phyloP scores from a whole-genome alignment of 805 yeast species.

The Sugiyamaella valdiviana region DNA sequence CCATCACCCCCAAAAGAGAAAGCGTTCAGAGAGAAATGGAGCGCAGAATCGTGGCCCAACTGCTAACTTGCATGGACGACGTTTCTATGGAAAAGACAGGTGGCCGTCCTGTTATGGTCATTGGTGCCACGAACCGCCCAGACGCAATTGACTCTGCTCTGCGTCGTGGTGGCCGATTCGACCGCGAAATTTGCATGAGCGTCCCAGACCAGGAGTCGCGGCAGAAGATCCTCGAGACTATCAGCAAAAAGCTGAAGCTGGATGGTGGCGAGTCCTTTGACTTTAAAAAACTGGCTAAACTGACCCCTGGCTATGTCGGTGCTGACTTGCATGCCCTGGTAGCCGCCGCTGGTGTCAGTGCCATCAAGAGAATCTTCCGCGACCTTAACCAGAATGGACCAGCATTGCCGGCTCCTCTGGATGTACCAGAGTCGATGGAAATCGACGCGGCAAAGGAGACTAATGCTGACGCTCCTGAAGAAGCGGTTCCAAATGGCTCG shows the following conservation, averaged over 20 bases:
- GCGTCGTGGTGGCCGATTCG: constrained; percentile 95
- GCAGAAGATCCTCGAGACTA: constrained; percentile 63
- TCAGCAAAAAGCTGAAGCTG: constrained; percentile 61
- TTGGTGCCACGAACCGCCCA: constrained; percentile 96
- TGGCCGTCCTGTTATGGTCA: constrained; percentile 87
- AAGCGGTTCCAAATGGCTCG: constrained; percentile 10
- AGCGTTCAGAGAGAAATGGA: constrained; percentile 98
- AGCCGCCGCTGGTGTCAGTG: constrained; percentile 91
- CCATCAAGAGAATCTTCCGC: constrained; percentile 84
- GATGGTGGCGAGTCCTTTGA: constrained; percentile 57
- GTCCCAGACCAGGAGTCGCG: constrained; percentile 91
- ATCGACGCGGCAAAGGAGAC: constrained; percentile 20
- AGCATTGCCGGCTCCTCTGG: neutral
- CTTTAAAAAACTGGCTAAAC: constrained; percentile 66
- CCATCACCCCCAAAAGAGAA: constrained; percentile 96
- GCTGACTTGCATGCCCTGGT: constrained; percentile 93
- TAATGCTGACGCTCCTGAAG: neutral
- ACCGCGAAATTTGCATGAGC: constrained; percentile 84
- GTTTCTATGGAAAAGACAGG: constrained; percentile 78
- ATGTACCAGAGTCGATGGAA: constrained; percentile 26
- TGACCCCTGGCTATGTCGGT: constrained; percentile 97
- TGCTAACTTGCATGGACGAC: constrained; percentile 92
- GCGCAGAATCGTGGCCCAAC: constrained; percentile 90
- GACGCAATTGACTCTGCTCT: constrained; percentile 92
- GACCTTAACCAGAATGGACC: constrained; percentile 23